A percentile compares a stretch with the other conserved stretches of the same genome.
phyloP scores from a whole-genome alignment of 352 stramenopile genomes.

The Phytophthora tentaculata region DNA sequence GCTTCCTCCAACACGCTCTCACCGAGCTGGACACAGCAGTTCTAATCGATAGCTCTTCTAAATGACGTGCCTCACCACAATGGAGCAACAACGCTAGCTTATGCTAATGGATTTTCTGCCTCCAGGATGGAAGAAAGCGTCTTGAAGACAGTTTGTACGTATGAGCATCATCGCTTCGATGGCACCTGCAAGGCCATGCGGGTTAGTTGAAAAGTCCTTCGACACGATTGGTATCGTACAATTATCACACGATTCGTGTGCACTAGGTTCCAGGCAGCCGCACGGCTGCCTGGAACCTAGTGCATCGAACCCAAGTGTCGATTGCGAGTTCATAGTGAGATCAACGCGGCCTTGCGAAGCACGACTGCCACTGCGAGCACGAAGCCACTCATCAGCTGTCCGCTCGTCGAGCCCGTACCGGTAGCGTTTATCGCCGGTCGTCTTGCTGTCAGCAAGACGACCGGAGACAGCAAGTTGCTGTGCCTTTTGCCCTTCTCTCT shows the following conservation, averaged over 20 bases:
- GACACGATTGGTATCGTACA: slow-evolving; percentile 11
- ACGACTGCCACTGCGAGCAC: neutral
- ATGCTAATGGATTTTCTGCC: slow-evolving; percentile 17
- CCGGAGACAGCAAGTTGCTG: too few species aligned
- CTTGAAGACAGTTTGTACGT: too few species aligned
- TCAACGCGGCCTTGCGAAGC: slow-evolving; percentile 6
- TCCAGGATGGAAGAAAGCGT: neutral
- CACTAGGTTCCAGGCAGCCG: too few species aligned
- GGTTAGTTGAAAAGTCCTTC: neutral
- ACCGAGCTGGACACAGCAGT: neutral
- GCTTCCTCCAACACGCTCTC: slow-evolving; percentile 6
- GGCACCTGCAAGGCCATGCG: neutral
- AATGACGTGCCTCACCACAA: slow-evolving; percentile 5
- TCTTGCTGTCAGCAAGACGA: too few species aligned
- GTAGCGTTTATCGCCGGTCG: slow-evolving; percentile 28
- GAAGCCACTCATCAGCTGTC: slow-evolving; percentile 29
- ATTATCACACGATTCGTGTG: neutral
- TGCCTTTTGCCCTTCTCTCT: slow-evolving; percentile 13
- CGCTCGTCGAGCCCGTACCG: slow-evolving; percentile 6
- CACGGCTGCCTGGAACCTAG: neutral
- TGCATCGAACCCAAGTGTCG: too few species aligned
- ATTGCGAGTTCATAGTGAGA: neutral
- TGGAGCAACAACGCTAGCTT: slow-evolving; percentile 1
- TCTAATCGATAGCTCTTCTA: neutral
- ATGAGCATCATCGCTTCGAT: neutral